Base-by-base conservation (phyloP, 768 basidiomycete genomes). In the Kwoniella mangroviensis region DNA sequence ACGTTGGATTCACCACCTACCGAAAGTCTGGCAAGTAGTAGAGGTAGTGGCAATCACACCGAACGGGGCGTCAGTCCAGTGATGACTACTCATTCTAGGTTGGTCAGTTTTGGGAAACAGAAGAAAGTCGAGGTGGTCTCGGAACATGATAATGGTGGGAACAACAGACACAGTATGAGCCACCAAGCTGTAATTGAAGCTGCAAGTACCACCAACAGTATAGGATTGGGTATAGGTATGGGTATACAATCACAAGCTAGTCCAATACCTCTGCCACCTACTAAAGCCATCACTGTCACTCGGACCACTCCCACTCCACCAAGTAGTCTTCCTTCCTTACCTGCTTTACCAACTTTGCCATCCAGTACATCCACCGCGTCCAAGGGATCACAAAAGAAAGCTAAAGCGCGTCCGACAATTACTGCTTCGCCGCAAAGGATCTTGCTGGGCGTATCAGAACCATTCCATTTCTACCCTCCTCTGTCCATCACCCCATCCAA, bases 381-480 rank as follows among this genome's bases (percentile, higher is more conserved):
- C 61, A 22, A n/a, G 26, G 17, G 17, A n/a, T 26, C 22, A 21
- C 34, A 60, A 12, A 60, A 60, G 41, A 60, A 43, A 41, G 2
- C 53, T 19, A 54, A 54, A 54, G 24, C 24, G 21, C 15, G 24
- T 51, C 49, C 15, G 53, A n/a, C 53, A 11, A 54, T 21, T 12
- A 54, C 53, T 13, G 11, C n/a, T 12, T 54, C 53, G 15, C 59
- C 73, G 13, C 73, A 73, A 40, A 54, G 75, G 40, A 73, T 79
- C 22, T 56, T 76, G n/a, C 62, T 78, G 22, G 77, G 77, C 42
- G 77, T 78, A 26, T 68, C 68, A 6, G 76, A 78, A 56, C 74
- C 74, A 55, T 78, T 78, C 69, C 76, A 78, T 49, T 78, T 75
- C 45, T 74, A 78, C 45, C 76, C 76, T 13, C 74, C 70, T 7